These are phyloP conservation scores for Polytrichum formosum DNA, from an alignment of 225 moss, liverwort and hornwort genomes.

Conservation along the genomic window DNA sequence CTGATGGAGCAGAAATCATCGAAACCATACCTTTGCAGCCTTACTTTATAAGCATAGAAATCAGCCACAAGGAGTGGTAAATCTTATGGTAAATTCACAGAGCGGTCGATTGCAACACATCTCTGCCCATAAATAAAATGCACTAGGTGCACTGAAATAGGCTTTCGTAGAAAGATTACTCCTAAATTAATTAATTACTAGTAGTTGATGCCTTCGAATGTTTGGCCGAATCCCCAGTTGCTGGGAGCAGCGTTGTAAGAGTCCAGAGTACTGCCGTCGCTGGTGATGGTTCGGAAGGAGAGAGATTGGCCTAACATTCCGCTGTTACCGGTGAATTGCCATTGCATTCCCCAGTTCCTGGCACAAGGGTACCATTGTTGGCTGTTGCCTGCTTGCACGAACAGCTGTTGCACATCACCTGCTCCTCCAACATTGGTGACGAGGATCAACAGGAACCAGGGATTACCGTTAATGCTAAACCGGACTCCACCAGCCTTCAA, in stretches of 20 bases:
- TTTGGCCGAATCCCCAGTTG: slow-evolving; percentile 62
- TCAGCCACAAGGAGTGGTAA: neutral
- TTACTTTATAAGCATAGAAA: neutral
- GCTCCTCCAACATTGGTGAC: slow-evolving; percentile 65
- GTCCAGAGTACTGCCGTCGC: slow-evolving; percentile 21
- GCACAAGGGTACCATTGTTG: slow-evolving; percentile 31
- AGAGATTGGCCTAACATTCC: slow-evolving; percentile 31
- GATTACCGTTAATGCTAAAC: slow-evolving; percentile 70
- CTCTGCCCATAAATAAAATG: slow-evolving; percentile 3
- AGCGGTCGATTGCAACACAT: slow-evolving; percentile 17
- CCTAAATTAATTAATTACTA: neutral
- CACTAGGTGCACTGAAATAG: neutral
- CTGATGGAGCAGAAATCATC: neutral
- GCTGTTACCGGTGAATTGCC: slow-evolving; percentile 29
- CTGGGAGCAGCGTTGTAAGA: slow-evolving; percentile 12
- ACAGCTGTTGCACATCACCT: slow-evolving; percentile 57
- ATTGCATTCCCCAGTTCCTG: slow-evolving; percentile 74
- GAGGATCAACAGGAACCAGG: slow-evolving; percentile 64
- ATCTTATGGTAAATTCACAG: slow-evolving; percentile 3
- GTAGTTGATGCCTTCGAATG: slow-evolving; percentile 38
- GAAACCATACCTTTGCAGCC: neutral
- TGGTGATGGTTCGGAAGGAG: slow-evolving; percentile 34
- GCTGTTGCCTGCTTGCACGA: slow-evolving; percentile 21
- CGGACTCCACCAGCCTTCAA: slow-evolving; percentile 48
- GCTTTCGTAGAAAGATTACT: neutral